Conservation (phyloP, 2,329 filamentous ascomycete genomes). For the Plectosphaerella sp. region DNA sequence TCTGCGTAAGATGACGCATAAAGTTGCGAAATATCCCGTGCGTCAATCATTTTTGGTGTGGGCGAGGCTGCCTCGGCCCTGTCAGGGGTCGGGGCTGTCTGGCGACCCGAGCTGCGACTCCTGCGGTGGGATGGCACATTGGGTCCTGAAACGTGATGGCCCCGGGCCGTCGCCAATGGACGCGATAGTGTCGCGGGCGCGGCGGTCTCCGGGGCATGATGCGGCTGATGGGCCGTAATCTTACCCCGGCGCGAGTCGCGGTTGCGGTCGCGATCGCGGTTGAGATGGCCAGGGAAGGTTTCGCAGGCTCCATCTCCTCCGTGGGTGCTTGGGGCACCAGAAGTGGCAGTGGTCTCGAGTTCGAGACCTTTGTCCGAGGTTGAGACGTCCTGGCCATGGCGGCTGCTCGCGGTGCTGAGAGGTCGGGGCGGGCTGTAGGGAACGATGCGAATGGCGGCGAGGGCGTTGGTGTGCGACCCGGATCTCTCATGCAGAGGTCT, state of each 20-base stretch:
- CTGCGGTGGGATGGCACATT: constrained; percentile 27
- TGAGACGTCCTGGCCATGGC: constrained; percentile 7
- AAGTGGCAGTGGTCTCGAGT: constrained; percentile 8
- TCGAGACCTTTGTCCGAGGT: constrained; percentile 18
- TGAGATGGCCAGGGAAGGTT: not conserved
- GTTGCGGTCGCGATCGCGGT: constrained; percentile 2
- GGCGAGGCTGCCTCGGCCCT: constrained; percentile 29
- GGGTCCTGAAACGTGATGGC: constrained; percentile 40
- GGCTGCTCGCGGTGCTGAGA: not conserved
- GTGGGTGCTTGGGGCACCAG: not conserved
- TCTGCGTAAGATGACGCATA: constrained; percentile 26
- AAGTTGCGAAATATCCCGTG: constrained; percentile 28
- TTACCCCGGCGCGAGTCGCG: not conserved
- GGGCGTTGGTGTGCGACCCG: constrained; percentile 34
- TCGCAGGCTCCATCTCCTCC: not conserved
- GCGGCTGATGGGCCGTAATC: not conserved
- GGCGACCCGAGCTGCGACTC: not conserved
- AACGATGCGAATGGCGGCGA: constrained; percentile 41
- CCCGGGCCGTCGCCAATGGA: constrained; percentile 30
- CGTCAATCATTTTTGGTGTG: constrained; percentile 10
- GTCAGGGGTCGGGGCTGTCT: constrained; percentile 20
- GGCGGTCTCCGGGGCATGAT: not conserved
- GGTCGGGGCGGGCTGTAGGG: constrained; percentile 42
- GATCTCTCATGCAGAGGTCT: constrained; percentile 33
- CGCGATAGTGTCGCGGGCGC: constrained; percentile 6